Conservation (phyloP, 139 green algal species). For the Ettlia oleoabundans region DNA sequence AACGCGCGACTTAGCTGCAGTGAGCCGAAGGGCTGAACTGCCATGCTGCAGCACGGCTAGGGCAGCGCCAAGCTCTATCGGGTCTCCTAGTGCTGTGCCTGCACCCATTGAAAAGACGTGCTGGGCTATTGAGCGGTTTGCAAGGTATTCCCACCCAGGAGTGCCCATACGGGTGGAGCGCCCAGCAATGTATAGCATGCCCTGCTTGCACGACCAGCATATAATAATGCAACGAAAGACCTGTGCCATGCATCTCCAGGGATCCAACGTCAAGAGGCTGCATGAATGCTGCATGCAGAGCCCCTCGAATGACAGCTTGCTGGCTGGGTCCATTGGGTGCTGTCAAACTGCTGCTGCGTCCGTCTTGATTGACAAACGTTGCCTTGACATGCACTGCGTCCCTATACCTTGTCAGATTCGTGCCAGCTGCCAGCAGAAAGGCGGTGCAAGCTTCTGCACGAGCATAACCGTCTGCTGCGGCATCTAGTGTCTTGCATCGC, state of each 20-base stretch:
- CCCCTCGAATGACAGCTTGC: constrained; percentile 58
- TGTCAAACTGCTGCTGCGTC: constrained; percentile 82
- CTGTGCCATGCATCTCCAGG: constrained; percentile 61
- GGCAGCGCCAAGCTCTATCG: constrained; percentile 49
- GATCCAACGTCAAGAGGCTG: neutral
- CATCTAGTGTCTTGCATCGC: constrained; percentile 69
- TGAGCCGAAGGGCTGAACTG: neutral
- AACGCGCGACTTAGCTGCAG: constrained; percentile 68
- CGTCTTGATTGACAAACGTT: constrained; percentile 86
- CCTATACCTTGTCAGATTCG: too few species aligned
- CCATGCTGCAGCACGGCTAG: neutral
- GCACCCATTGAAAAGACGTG: neutral
- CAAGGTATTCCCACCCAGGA: too few species aligned
- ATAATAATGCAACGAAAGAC: too few species aligned
- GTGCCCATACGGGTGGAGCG: too few species aligned
- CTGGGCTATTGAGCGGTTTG: too few species aligned
- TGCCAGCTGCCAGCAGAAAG: neutral
- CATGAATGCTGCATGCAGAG: constrained; percentile 42
- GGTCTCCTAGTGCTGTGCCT: constrained; percentile 57
- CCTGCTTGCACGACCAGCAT: too few species aligned
- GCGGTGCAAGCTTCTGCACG: constrained; percentile 41
- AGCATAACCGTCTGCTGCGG: constrained; percentile 65
- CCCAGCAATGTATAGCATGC: too few species aligned
- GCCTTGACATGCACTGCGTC: constrained; percentile 2
- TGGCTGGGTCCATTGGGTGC: constrained; percentile 82